phyloP scores from a whole-genome alignment of 257 asterid species.

The Plantago major region DNA sequence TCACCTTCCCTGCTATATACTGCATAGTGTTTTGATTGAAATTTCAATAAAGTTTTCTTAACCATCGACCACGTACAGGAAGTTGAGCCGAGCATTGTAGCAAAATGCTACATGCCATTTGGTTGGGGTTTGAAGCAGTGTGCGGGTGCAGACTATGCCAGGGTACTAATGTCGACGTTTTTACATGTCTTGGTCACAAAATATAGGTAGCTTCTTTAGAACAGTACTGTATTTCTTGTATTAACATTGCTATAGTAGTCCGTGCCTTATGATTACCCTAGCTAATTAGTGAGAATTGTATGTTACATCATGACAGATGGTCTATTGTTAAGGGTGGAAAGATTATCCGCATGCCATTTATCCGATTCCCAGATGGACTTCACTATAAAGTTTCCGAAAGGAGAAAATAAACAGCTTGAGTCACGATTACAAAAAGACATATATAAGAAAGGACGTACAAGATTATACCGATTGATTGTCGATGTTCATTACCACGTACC shows the following conservation, averaged over 20 bases:
- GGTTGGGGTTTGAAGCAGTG: slow-evolving; percentile 87
- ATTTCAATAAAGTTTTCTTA: neutral
- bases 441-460: neutral
- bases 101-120: slow-evolving; percentile 73
- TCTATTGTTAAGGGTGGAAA: slow-evolving; percentile 59
- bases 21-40: neutral
- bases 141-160: slow-evolving; percentile 83
- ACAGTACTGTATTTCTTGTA: neutral
- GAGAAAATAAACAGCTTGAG: neutral
- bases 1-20: neutral
- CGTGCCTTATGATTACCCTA: neutral
- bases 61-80: slow-evolving; percentile 23
- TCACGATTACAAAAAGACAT: neutral
- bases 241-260: neutral
- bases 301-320: slow-evolving; percentile 36
- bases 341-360: slow-evolving; percentile 60
- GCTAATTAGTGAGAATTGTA: neutral
- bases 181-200: slow-evolving; percentile 74
- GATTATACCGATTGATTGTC: too few relatives aligned
- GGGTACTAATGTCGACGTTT: slow-evolving; percentile 62
- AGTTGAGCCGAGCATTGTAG: slow-evolving; percentile 30
- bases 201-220: slow-evolving; percentile 37
- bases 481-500: too few relatives aligned
- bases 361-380: slow-evolving; percentile 76
- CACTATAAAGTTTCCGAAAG: slow-evolving; percentile 53